Base-by-base conservation (phyloP, 148 eudicot genomes). In the Suaeda aralocaspica region DNA sequence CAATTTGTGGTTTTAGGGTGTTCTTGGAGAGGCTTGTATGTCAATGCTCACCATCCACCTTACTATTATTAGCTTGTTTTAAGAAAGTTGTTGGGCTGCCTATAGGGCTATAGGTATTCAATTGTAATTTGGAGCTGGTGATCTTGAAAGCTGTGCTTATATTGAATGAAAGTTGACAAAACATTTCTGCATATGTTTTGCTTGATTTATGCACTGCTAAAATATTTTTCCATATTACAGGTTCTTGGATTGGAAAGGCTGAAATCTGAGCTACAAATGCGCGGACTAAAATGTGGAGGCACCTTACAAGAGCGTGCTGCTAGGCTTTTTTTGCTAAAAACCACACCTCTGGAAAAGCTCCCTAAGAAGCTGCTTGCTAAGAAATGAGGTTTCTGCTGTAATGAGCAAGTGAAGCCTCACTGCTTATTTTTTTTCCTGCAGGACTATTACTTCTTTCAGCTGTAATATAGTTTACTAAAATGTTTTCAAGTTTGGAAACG, bases 221-320 rank as follows among this genome's bases (percentile, higher is more conserved):
- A 52, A 29, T 41, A 51, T 59, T 51, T 5, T n/a, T 57, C 56
- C 25, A 11, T 29, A 22, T 62, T 64, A 9, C 77, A 94, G 99
- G 88, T 74, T 82, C 77, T 94, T 75, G 99, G 99, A 67, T 50
- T 94, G 97, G 97, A 94, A 57, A 84, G 84, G 83, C 68, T 94
- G 66, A 91, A 94, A 73, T 59, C 81, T 18, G 97, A 91, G 89
- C 87, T 94, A 68, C 99, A 91, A 76, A 80, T 73, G 28, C 79
- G 71, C 2, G 99, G 99, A 15, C 69, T 94, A 76, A 94, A 94
- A 76, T 94, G 99, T 73, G 99, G 99, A 60, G 99, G 99, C 61
- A 87, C 99, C 48, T 74, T 94, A 80, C 91, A 87, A 74, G 93
- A 91, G 80, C 97, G 99, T 36, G 99, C 99, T 57, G 88, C 89